Conservation (phyloP, 2,329 filamentous ascomycete genomes). For the Ophiostoma perfectum region DNA sequence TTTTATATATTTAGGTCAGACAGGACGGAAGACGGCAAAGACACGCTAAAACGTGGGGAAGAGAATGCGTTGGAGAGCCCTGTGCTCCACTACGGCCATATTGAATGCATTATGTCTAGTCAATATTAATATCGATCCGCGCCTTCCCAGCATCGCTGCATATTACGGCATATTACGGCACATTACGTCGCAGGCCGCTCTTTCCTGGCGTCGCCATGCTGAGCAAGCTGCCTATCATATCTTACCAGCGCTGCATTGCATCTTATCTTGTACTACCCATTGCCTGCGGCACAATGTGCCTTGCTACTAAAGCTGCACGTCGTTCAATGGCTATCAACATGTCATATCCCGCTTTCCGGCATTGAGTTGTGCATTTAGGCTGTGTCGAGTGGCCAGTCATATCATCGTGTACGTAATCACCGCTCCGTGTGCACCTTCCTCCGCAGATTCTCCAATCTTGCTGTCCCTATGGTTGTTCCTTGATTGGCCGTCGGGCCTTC, state of each 20-base stretch:
- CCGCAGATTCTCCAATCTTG: no score
- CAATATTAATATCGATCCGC: not conserved
- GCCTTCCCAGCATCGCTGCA: no score
- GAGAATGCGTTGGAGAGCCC: not conserved
- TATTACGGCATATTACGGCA: no score
- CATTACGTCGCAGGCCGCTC: no score
- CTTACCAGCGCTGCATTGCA: no score
- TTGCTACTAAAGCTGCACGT: no score
- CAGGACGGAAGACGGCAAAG: not conserved
- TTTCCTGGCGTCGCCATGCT: not conserved
- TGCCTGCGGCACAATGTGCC: no score
- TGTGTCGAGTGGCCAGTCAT: not conserved
- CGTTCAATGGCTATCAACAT: not conserved
- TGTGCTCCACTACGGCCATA: not conserved
- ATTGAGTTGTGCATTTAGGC: not conserved
- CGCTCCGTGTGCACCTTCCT: not conserved
- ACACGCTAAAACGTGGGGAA: constrained; percentile 12
- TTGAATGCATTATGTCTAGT: not conserved
- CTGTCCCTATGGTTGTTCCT: no score
- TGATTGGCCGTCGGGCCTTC: not conserved
- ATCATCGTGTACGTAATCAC: not conserved
- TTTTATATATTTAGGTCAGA: no score
- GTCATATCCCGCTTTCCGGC: not conserved
- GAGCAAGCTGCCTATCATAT: not conserved
- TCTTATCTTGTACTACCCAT: no score